phyloP scores from a whole-genome alignment of 805 yeast genomes.

The Priceomyces medius region DNA sequence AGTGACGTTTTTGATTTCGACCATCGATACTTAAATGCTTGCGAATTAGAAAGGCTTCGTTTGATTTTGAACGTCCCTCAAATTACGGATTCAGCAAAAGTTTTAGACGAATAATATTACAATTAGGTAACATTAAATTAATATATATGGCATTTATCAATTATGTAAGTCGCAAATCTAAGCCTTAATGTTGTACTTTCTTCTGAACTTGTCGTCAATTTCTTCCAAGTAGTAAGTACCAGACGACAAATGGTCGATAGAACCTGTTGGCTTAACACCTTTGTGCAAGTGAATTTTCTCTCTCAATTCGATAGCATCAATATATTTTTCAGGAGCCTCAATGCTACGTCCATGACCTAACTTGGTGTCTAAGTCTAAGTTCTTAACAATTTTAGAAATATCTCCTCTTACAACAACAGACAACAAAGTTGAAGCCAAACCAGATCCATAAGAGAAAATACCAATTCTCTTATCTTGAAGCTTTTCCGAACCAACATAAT shows the following conservation, averaged over 20 bases:
- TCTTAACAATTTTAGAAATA: slow-evolving; percentile 60
- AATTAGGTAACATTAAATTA: too few relatives aligned
- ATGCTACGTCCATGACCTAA: slow-evolving; percentile 61
- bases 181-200: slow-evolving; percentile 52
- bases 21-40: background rate
- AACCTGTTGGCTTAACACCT: slow-evolving; percentile 75
- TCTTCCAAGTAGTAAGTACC: slow-evolving; percentile 84
- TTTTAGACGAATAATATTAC: too few relatives aligned
- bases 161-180: background rate
- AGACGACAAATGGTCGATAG: slow-evolving; percentile 62
- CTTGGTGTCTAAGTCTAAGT: slow-evolving; percentile 65
- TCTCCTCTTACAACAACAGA: slow-evolving; percentile 82
- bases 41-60: slow-evolving; percentile 1
- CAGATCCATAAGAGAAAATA: slow-evolving; percentile 96
- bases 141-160: too few relatives aligned
- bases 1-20: background rate
- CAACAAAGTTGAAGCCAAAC: slow-evolving; percentile 88
- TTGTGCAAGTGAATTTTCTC: slow-evolving; percentile 87
- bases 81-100: too few relatives aligned
- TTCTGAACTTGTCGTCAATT: slow-evolving; percentile 85
- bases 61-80: background rate
- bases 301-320: slow-evolving; percentile 77
- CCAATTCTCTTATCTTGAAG: slow-evolving; percentile 86
- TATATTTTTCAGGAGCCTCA: slow-evolving; percentile 77
- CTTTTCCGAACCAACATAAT: slow-evolving; percentile 68